Evolutionary conservation across 1,139 yeast species (phyloP), one percentile per base, ranked within the genome.

Genomic region (Yamadazyma membranifaciens): DNA sequence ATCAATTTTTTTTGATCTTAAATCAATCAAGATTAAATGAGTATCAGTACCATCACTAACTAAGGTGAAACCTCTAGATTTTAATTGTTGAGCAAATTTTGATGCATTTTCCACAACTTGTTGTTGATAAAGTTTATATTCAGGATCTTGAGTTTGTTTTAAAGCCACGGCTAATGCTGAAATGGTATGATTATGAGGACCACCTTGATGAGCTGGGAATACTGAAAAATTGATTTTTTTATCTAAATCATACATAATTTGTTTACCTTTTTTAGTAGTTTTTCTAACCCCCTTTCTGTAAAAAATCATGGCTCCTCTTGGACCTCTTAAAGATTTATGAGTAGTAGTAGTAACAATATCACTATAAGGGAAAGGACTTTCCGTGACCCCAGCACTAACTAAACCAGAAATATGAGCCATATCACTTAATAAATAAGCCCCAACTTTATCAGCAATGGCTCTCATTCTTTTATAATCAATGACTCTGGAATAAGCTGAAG

Each of bases 161-260:
- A 91, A 79, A 17, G 97, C 97, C 45, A 87, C 95, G 6, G 97
- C 95, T 55, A 91, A 72, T 10, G 97, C 98, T 50, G 96, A 85
- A 59, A 91, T 91, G 54, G 97, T 91, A 69, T 91, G 97, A 75
- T 91, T 91, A 68, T 91, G 97, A 54, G 98, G 98, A 59, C 98
- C 98, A 73, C 98, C 98, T 75, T 91, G 98, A 67, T 91, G 97
- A 45, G 95, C 98, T 54, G 98, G 98, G 87, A 91, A 91, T 33
- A 91, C 97, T 17, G 96, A 87, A 62, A 91, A 91, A 75, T 91
- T 91, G 67, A 91, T 88, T 60, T 84, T 87, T 65, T 79, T 81
- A 61, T 91, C 97, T 60, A 91, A 78, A 48, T 89, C 96, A 65
- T 88, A 91, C 44, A 75, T 73, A 45, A 87, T 75, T 68, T 88